These are phyloP conservation scores for Cynanchum wilfordii DNA, from an alignment of 257 asterid species.

Conservation along the genomic window DNA sequence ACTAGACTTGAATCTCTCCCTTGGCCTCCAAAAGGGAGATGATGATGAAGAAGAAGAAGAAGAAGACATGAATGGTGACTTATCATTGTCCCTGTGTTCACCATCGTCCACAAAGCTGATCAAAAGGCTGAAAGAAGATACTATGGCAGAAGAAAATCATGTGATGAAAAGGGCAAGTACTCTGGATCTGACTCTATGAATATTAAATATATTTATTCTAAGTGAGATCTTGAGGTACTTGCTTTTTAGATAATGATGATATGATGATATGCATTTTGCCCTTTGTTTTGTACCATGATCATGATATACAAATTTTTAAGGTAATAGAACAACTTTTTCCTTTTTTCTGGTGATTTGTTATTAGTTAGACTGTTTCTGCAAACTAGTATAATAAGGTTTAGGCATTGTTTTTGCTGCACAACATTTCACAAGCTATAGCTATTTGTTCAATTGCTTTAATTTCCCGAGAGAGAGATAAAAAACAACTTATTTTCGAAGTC, in stretches of 20 bases:
- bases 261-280: not conserved
- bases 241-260: slow-evolving; percentile 13
- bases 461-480: not conserved
- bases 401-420: not conserved
- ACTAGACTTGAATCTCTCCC: slow-evolving; percentile 56
- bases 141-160: slow-evolving; percentile 19
- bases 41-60: slow-evolving; percentile 26
- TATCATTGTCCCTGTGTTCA: slow-evolving; percentile 43
- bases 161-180: slow-evolving; percentile 63
- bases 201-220: slow-evolving; percentile 44
- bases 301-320: not conserved
- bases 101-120: slow-evolving; percentile 24
- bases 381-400: not conserved
- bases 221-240: slow-evolving; percentile 65
- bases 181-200: slow-evolving; percentile 97
- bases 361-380: not conserved
- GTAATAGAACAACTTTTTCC: slow-evolving; percentile 4
- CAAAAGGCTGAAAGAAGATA: slow-evolving; percentile 35
- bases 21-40: slow-evolving; percentile 27
- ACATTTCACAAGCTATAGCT: not conserved
- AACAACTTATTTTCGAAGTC: not conserved
- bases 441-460: not conserved
- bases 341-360: not conserved
- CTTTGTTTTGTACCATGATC: not conserved
- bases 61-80: slow-evolving; percentile 17